Evolutionary conservation across 352 stramenopile genomes (phyloP), one percentile per base, ranked within the genome.

Genomic region (Aphanomyces stellatus): DNA sequence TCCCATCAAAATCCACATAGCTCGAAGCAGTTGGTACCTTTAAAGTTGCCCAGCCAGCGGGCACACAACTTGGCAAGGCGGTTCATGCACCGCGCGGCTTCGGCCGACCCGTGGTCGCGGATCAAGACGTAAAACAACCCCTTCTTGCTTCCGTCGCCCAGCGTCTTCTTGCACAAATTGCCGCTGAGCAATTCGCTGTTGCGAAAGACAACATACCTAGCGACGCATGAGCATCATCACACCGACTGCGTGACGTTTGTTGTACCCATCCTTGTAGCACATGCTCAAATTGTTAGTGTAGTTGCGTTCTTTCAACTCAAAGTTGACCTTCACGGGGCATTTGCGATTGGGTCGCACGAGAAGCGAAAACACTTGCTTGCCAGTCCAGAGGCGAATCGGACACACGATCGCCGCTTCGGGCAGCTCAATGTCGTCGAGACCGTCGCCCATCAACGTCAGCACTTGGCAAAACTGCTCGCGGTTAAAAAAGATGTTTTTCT

Each of bases 401-500:
- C 87, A 62, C 13, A 94, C 70, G 37, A 94, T 91, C 10, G 85
- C 83, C 0, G 85, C 82, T 24, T 75, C 76, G 0, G 83, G 85
- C n/a, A 94, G 41, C n/a, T 92, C 83, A 65, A 99, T 93, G 34
- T 98, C 79, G 72, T 99, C 96, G 3, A 92, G 78, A 0, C 91
- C 96, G 65, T 99, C 95, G 51, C 90, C 91, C 82, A 99, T 94
- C 64, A 98, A 98, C 0, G 91, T 81, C 42, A 98, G 78, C 22
- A 99, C 78, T 51, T 95, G 87, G 71, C 95, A 98, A 71, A 99
- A 99, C 51, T 96, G 78, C 63, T 99, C 95, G 27, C 84, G 87
- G 62, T 97, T 97, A 75, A 99, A 99, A 73, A 99, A 99, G 49
- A 97, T 81, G 78, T 99, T 98, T 70, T 96, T 96, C 71, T 99